Conservation (phyloP, 495 filamentous ascomycete species). For the Penicillium egyptiacum region DNA sequence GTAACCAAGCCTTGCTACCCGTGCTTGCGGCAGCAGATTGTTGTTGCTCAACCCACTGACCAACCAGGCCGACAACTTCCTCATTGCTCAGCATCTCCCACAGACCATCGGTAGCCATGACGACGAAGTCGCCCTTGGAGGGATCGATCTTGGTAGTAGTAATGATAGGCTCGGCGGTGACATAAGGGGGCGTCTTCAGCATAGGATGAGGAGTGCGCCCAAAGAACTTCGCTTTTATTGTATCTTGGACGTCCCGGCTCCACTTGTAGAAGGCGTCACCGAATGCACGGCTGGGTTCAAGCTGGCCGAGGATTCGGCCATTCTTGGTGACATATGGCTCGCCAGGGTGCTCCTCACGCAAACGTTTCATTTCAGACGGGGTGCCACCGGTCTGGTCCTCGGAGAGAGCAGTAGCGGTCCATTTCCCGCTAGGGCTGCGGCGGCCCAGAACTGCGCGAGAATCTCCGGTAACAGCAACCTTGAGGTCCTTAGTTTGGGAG, state of each 20-base stretch:
- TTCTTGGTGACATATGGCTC: conserved; percentile 82
- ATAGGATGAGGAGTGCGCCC: conserved; percentile 68
- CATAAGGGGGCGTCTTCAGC: conserved; percentile 91
- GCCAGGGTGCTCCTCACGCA: conserved; percentile 82
- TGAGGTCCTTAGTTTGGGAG: conserved; percentile 73
- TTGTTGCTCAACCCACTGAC: conserved; percentile 90
- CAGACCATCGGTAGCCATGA: conserved; percentile 94
- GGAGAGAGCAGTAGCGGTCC: conserved; percentile 85
- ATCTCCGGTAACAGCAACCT: conserved; percentile 93
- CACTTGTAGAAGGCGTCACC: conserved; percentile 98
- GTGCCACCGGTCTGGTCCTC: conserved; percentile 92
- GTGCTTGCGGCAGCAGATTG: conserved; percentile 39
- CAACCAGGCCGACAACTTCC: conserved; percentile 94
- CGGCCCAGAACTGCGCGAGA: conserved; percentile 90
- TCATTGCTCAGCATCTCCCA: conserved; percentile 99
- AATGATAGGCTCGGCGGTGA: conserved; percentile 93
- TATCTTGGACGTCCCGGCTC: conserved; percentile 76
- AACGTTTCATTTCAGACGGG: conserved; percentile 73
- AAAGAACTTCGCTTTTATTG: conserved; percentile 81
- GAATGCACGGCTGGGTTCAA: conserved; percentile 92
- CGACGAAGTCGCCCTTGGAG: conserved; percentile 87
- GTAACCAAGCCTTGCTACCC: conserved; percentile 47
- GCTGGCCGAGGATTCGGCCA: conserved; percentile 84
- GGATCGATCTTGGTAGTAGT: conserved; percentile 95
- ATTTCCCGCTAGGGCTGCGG: conserved; percentile 75